A percentile compares a stretch with the other conserved stretches of the same genome.
These are phyloP conservation scores for Crithidia acanthocephali DNA, from an alignment of 208 protist species.

Conservation along the genomic window DNA sequence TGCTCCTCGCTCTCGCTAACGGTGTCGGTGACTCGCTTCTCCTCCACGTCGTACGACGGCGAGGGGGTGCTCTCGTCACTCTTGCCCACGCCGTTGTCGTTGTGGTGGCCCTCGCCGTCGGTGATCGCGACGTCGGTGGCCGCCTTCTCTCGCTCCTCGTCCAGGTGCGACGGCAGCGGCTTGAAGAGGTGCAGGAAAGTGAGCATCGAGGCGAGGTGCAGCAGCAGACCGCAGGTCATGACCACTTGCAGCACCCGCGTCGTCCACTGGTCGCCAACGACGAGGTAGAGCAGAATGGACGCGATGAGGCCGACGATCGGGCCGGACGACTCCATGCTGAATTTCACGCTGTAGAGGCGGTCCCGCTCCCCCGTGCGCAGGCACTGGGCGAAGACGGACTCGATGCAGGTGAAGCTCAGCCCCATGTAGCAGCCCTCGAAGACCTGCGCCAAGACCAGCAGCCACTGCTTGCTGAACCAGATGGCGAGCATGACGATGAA, in stretches of 20 bases:
- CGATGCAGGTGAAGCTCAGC: slow-evolving; percentile 63
- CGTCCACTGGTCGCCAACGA: slow-evolving; percentile 59
- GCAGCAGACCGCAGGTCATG: slow-evolving; percentile 49
- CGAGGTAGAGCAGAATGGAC: slow-evolving; percentile 50
- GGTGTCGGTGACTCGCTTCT: slow-evolving; percentile 33
- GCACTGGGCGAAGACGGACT: slow-evolving; percentile 78
- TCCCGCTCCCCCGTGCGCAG: slow-evolving; percentile 61
- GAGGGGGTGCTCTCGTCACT: neutral
- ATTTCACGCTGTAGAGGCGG: slow-evolving; percentile 74
- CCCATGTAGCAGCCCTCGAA: slow-evolving; percentile 74
- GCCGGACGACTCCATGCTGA: slow-evolving; percentile 58
- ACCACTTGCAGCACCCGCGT: slow-evolving; percentile 52
- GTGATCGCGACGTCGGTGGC: slow-evolving; percentile 15
- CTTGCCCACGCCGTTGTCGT: neutral
- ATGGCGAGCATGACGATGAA: slow-evolving; percentile 40
- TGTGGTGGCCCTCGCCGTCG: neutral
- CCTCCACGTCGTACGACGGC: slow-evolving; percentile 28
- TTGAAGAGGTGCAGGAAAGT: slow-evolving; percentile 52
- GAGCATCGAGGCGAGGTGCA: slow-evolving; percentile 62
- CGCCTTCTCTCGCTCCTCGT: slow-evolving; percentile 6
- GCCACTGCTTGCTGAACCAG: slow-evolving; percentile 34
- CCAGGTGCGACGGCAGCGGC: slow-evolving; percentile 46
- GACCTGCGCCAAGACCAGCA: slow-evolving; percentile 58
- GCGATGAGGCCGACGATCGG: slow-evolving; percentile 59
- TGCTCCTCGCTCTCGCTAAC: slow-evolving; percentile 27